Conservation (phyloP, 257 asterid species). For the Solanum sejunctum region DNA sequence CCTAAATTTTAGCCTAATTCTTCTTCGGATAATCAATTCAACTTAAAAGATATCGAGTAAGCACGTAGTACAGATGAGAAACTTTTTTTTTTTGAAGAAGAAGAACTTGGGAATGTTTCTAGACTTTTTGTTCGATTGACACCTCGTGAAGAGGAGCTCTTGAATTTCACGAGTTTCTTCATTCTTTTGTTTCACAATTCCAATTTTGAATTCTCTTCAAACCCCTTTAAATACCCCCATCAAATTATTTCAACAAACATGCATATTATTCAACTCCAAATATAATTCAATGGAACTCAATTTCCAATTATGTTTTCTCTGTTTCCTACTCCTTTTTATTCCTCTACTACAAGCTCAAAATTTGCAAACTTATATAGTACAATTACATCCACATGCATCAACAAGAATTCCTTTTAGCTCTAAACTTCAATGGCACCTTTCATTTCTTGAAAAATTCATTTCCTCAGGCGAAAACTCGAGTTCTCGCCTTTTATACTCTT, state of each 20-base stretch:
- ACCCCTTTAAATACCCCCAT: conserved; percentile 54
- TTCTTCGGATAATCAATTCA: too few species aligned
- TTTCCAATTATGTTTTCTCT: conserved; percentile 10
- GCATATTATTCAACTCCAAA: background rate
- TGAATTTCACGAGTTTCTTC: conserved; percentile 65
- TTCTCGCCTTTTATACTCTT: conserved; percentile 74
- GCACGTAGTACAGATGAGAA: too few species aligned
- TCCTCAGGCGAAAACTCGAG: conserved; percentile 23
- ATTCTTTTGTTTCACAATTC: conserved; percentile 10
- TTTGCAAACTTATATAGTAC: conserved; percentile 65
- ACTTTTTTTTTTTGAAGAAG: too few species aligned
- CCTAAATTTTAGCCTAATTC: too few species aligned
- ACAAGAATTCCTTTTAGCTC: conserved; percentile 34
- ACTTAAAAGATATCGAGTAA: too few species aligned
- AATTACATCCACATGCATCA: conserved; percentile 52
- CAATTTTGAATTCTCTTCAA: conserved; percentile 11
- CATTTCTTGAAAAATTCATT: conserved; percentile 43
- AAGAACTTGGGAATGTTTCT: background rate
- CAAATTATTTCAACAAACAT: conserved; percentile 10
- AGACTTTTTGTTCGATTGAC: background rate
- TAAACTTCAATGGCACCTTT: conserved; percentile 68
- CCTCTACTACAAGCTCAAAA: conserved; percentile 21
- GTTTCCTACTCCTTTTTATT: conserved; percentile 13
- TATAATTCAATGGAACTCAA: conserved; percentile 26
- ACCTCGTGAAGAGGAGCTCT: conserved; percentile 41